Evolutionary conservation across 305 asterid species (phyloP).

Genomic region (Solanum aculeatissimum): DNA sequence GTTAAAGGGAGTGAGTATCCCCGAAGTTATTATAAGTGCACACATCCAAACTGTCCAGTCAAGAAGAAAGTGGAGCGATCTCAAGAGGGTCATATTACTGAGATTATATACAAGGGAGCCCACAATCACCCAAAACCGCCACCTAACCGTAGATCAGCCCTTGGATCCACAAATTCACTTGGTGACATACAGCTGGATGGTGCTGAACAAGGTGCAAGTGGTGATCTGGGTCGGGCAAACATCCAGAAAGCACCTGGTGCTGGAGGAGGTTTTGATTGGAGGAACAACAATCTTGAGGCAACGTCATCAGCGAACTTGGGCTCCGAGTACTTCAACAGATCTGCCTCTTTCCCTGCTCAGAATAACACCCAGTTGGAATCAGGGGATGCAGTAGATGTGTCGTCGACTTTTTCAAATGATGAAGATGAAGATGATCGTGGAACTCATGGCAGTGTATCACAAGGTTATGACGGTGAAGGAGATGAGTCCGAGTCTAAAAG

Average conservation of each 20-base stretch:
- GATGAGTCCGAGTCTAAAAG: constrained; percentile 83
- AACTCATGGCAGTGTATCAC: constrained; percentile 61
- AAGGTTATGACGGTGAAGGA: constrained; percentile 72
- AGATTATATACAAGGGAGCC: constrained; percentile 52
- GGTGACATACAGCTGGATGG: constrained; percentile 16
- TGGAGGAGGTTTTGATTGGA: constrained; percentile 33
- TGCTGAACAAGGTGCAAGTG: constrained; percentile 11
- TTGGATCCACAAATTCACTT: constrained; percentile 23
- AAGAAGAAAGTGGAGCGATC: constrained; percentile 62
- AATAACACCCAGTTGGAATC: constrained; percentile 32
- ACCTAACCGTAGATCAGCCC: constrained; percentile 19
- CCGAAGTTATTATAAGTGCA: constrained; percentile 38
- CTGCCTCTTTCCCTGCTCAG: constrained; percentile 25
- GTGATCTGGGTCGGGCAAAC: constrained; percentile 24
- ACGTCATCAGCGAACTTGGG: constrained; percentile 24
- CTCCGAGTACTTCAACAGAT: constrained; percentile 35
- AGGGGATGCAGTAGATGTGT: constrained; percentile 45
- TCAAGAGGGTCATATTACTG: constrained; percentile 55
- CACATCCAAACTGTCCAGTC: constrained; percentile 46
- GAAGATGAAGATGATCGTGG: constrained; percentile 69
- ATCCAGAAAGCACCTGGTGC: constrained; percentile 27
- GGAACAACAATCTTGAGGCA: constrained; percentile 38
- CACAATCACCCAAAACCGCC: constrained; percentile 34
- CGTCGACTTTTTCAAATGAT: constrained; percentile 62
- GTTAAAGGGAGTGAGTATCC: constrained; percentile 42